Evolutionary conservation across 345 rosid species (phyloP).

Genomic region (Brassica juncea): DNA sequence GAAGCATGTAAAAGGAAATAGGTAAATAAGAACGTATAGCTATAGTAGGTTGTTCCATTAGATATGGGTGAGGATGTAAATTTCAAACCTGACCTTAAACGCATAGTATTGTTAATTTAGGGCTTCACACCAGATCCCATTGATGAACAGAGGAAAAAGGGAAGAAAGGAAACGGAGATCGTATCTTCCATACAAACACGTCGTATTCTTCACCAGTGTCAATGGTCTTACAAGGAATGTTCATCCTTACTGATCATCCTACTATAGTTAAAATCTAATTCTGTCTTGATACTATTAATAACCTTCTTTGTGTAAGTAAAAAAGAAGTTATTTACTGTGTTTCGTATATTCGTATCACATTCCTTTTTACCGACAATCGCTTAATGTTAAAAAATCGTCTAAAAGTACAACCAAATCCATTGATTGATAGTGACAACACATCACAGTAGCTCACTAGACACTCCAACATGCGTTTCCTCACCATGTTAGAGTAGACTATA

Average conservation of each 20-base stretch:
- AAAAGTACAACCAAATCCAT: slow-evolving; percentile 3
- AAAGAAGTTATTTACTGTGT: not conserved
- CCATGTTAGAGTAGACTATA: not conserved
- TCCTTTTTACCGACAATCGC: slow-evolving; percentile 10
- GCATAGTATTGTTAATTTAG: too few species aligned
- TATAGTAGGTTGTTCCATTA: too few species aligned
- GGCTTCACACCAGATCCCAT: too few species aligned
- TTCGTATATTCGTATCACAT: not conserved
- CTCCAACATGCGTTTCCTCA: not conserved
- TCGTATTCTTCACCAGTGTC: slow-evolving; percentile 52
- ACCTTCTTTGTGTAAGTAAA: slow-evolving; percentile 3
- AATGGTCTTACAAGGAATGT: slow-evolving; percentile 53
- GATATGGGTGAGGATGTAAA: too few species aligned
- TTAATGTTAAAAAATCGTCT: slow-evolving; percentile 3
- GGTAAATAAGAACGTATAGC: too few species aligned
- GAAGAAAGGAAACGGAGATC: slow-evolving; percentile 49
- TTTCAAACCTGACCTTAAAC: too few species aligned
- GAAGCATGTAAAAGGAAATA: too few species aligned
- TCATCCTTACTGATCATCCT: slow-evolving; percentile 45
- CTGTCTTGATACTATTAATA: not conserved
- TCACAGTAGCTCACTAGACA: not conserved
- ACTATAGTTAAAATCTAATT: not conserved
- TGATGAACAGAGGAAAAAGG: slow-evolving; percentile 37
- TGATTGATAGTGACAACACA: slow-evolving; percentile 15
- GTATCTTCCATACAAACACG: slow-evolving; percentile 56